Conservation (phyloP, 1,284 basidiomycete species). For the Dichomitus squalens region DNA sequence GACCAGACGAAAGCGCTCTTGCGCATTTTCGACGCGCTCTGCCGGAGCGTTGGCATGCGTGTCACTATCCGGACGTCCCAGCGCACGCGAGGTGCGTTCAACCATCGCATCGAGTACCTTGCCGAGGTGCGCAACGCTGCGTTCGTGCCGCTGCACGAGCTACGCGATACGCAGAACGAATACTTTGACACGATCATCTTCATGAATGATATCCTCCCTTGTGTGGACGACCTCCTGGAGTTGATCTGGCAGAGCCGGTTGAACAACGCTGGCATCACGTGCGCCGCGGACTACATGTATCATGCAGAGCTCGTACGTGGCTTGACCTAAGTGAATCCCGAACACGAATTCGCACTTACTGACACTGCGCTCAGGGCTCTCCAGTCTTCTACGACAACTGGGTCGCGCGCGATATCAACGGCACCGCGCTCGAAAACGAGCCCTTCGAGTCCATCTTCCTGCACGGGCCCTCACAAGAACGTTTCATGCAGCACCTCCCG, state of each 20-base stretch:
- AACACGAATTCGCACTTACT: conserved; percentile 6
- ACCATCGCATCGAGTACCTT: conserved; percentile 97
- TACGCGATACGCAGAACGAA: conserved; percentile 87
- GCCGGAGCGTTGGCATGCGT: conserved; percentile 84
- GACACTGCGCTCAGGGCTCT: conserved; percentile 46
- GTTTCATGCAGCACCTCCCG: conserved; percentile 90
- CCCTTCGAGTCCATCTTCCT: conserved; percentile 94
- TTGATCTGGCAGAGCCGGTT: conserved; percentile 90
- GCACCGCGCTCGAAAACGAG: conserved; percentile 94
- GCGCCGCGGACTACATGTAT: conserved; percentile 97
- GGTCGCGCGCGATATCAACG: conserved; percentile 97
- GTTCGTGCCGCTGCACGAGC: conserved; percentile 89
- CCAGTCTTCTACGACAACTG: conserved; percentile 98
- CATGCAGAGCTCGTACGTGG: conserved; percentile 83
- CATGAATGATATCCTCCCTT: conserved; percentile 98
- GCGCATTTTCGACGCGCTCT: conserved; percentile 89
- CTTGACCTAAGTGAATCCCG: not conserved
- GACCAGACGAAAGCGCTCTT: conserved; percentile 97
- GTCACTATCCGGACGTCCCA: conserved; percentile 90
- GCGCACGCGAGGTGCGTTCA: conserved; percentile 92
- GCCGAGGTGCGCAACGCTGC: conserved; percentile 96
- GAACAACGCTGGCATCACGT: conserved; percentile 96
- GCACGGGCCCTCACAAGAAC: conserved; percentile 69
- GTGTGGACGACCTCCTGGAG: conserved; percentile 93
- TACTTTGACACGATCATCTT: conserved; percentile 94